Evolutionary conservation across 192 early-diverging fungal genomes (phyloP).

Genomic region (Entomortierella lignicola): DNA sequence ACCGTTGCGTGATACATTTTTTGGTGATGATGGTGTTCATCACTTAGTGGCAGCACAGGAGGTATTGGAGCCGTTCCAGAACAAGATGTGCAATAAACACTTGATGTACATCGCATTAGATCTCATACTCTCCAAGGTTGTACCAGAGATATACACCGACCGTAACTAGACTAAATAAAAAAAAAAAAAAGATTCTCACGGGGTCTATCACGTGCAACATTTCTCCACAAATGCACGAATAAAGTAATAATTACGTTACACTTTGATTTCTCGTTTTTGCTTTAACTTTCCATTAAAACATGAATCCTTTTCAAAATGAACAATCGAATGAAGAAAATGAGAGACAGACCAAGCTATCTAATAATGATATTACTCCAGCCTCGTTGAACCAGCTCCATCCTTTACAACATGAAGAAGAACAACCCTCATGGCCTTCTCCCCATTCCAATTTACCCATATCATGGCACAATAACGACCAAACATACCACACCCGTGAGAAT

Average conservation of each 20-base stretch:
- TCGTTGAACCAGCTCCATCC: conserved; percentile 13
- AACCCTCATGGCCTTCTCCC: conserved; percentile 43
- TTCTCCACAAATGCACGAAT: background rate
- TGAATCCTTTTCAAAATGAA: background rate
- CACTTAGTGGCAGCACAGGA: conserved; percentile 53
- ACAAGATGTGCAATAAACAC: conserved; percentile 62
- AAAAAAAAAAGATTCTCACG: background rate
- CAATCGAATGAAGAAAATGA: background rate
- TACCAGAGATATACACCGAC: conserved; percentile 55
- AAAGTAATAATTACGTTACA: background rate
- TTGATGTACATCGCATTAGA: conserved; percentile 62
- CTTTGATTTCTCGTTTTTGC: background rate
- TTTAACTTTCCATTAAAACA: background rate
- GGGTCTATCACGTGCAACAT: background rate
- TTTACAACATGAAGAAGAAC: conserved; percentile 33
- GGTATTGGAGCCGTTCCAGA: conserved; percentile 58
- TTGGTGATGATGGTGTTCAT: conserved; percentile 43
- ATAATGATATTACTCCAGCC: background rate
- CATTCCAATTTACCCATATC: conserved; percentile 46
- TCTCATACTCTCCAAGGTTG: conserved; percentile 53
- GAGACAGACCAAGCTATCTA: background rate
- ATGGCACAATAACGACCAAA: conserved; percentile 37
- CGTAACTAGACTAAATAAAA: too few species aligned
- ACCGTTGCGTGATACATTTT: conserved; percentile 32
- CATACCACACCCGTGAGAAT: background rate